These are phyloP conservation scores for Arthrobotrys sinensis DNA, from an alignment of 2,329 filamentous ascomycete species.

Conservation along the genomic window DNA sequence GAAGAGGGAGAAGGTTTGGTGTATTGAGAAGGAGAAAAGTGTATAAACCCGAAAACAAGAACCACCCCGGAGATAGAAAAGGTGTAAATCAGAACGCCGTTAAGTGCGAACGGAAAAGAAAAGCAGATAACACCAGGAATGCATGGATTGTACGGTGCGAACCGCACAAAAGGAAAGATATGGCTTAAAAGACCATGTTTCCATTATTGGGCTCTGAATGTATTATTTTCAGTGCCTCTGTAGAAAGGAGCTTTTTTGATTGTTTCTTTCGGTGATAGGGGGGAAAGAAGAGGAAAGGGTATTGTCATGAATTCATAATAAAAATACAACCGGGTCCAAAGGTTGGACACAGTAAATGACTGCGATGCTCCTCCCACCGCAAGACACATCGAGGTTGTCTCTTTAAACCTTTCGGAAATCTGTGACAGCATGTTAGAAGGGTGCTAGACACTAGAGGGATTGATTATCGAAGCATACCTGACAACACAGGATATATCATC, in stretches of 20 bases:
- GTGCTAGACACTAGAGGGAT: slow-evolving; percentile 61
- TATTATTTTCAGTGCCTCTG: slow-evolving; percentile 44
- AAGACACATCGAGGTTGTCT: slow-evolving; percentile 18
- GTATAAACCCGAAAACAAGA: slow-evolving; percentile 33
- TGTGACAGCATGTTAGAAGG: slow-evolving; percentile 65
- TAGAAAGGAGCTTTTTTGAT: slow-evolving; percentile 21
- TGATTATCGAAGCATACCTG: slow-evolving; percentile 74
- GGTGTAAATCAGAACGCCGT: slow-evolving; percentile 50
- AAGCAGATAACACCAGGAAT: slow-evolving; percentile 61
- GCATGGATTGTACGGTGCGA: slow-evolving; percentile 48
- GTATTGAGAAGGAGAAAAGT: slow-evolving; percentile 25
- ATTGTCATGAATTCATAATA: slow-evolving; percentile 61
- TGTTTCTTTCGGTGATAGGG: slow-evolving; percentile 32
- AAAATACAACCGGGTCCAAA: slow-evolving; percentile 57
- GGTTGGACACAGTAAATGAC: slow-evolving; percentile 41
- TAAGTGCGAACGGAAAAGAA: slow-evolving; percentile 44
- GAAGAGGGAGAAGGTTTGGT: slow-evolving; percentile 1
- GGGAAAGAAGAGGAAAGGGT: slow-evolving; percentile 36
- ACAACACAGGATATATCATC: slow-evolving; percentile 95
- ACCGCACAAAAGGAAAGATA: slow-evolving; percentile 46
- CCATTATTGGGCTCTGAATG: slow-evolving; percentile 43
- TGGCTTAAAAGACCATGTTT: slow-evolving; percentile 42
- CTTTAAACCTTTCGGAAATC: slow-evolving; percentile 76
- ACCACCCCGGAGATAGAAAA: slow-evolving; percentile 37
- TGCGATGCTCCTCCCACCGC: slow-evolving; percentile 42